Conservation (phyloP, 2,329 filamentous ascomycete genomes). For the Zymoseptoria tritici region DNA sequence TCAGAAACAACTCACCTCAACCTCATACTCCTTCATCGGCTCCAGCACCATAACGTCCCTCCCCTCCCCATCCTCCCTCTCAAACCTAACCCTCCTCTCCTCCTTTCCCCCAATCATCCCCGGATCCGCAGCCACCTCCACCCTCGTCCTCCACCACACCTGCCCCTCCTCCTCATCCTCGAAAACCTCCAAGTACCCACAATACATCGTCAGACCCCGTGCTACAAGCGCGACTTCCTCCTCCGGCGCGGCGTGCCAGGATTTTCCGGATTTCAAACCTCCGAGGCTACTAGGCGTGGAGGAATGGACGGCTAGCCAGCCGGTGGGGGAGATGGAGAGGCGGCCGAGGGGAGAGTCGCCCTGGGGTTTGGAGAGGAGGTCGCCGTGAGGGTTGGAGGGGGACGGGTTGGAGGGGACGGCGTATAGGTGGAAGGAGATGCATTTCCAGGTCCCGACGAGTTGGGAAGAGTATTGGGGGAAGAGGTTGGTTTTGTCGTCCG, state of each 20-base stretch:
- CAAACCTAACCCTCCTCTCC: conserved; percentile 15
- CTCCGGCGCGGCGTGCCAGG: conserved; percentile 15
- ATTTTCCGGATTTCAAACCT: too few relatives aligned
- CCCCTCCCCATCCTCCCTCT: conserved; percentile 15
- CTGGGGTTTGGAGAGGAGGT: conserved; percentile 19
- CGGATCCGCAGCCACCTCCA: conserved; percentile 19
- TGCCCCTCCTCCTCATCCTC: conserved; percentile 9
- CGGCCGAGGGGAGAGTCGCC: conserved; percentile 19
- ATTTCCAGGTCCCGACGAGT: conserved; percentile 22
- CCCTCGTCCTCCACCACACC: conserved; percentile 21
- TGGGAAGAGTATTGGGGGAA: conserved; percentile 8
- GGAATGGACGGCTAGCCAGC: conserved; percentile 21
- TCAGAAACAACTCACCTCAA: conserved; percentile 11
- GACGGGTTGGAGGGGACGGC: conserved; percentile 1
- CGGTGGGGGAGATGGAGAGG: conserved; percentile 16
- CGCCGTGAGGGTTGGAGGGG: neutral
- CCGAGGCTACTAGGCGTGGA: too few relatives aligned
- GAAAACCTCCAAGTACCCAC: conserved; percentile 20
- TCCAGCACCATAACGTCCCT: conserved; percentile 16
- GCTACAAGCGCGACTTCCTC: conserved; percentile 20
- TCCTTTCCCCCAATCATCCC: conserved; percentile 17
- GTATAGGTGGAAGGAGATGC: conserved; percentile 19
- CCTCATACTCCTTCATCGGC: conserved; percentile 17
- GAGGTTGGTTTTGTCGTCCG: too few relatives aligned
- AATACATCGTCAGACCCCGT: conserved; percentile 18